Base-by-base conservation (phyloP, 1,284 basidiomycete genomes). In the Volvariella surrecta region DNA sequence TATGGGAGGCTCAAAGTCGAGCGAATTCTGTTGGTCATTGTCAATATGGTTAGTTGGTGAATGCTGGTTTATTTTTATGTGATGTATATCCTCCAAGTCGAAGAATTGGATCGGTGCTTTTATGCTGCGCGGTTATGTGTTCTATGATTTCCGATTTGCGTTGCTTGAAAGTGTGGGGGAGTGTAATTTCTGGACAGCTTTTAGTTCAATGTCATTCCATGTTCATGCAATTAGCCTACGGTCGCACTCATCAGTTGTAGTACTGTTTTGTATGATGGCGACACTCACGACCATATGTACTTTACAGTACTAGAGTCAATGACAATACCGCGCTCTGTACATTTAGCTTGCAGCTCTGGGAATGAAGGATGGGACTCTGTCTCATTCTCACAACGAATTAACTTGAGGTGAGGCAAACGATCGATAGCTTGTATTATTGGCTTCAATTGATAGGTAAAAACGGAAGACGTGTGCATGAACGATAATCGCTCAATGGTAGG, bases 201-300 rank as follows among this genome's bases (percentile, higher is more conserved):
- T n/a, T n/a, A n/a, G n/a, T n/a, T n/a, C n/a, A n/a, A n/a, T n/a
- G n/a, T n/a, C n/a, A n/a, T n/a, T n/a, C n/a, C n/a, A n/a, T n/a
- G n/a, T n/a, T n/a, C n/a, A n/a, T n/a, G n/a, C n/a, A n/a, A n/a
- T n/a, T n/a, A n/a, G n/a, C n/a, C n/a, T n/a, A n/a, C n/a, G n/a
- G n/a, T n/a, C n/a, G n/a, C n/a, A n/a, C n/a, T n/a, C n/a, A n/a
- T n/a, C n/a, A n/a, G n/a, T n/a, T n/a, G n/a, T n/a, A n/a, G n/a
- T n/a, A n/a, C n/a, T n/a, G n/a, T n/a, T n/a, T n/a, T n/a, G n/a
- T n/a, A n/a, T n/a, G n/a, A n/a, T n/a, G 40, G 39, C 41, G 18
- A 31, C n/a, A 55, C 69, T 54, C 39, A 73, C 71, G 53, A 58
- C 54, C 61, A 28, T 59, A 66, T 31, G 62, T 48, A 0, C 63